Evolutionary conservation across 1,284 basidiomycete genomes (phyloP), one percentile per base, ranked within the genome.

Genomic region (Kwoniella shivajii): DNA sequence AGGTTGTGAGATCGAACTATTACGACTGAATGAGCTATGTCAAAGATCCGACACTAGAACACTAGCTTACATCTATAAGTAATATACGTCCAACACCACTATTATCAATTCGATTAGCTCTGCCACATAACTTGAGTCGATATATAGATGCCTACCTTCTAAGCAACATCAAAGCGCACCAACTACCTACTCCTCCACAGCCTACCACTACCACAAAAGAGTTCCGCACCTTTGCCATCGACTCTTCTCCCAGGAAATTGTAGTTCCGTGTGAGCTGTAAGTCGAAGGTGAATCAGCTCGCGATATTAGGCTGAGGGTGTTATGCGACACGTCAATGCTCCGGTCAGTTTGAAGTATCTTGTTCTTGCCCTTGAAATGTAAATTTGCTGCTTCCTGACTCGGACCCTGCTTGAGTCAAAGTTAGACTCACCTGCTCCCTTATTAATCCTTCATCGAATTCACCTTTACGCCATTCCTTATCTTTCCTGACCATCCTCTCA

Each of bases 171-270:
- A 95, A 85, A 6, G 95, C 93, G 26, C 88, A 89, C 88, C 92
- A 95, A 66, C 89, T 92, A 0, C 95, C 94, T 1, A 99, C 96
- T 5, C 96, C 96, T 56, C 96, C 96, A 63, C 93, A 92, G 3
- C 96, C 96, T 7, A 99, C 78, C 22, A 99, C 82, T 20, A 92
- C 90, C 3, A 98, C 92, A 18, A 83, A 86, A 6, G 86, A 84
- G 22, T 83, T 74, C 56, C 96, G 82, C 41, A 99, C 83, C 67
- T 85, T 86, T 11, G 79, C 73, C 92, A 98, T 96, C 24, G 86
- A 85, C 34, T 93, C 88, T 31, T 95, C 90, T 0, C 92, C 92
- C 46, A 99, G 88, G 79, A 99, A 97, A 20, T 89, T 87, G 73
- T 96, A 97, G 78, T 98, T 97, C 43, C 96, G 82, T 6, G 93